Percentiles rank a stretch among this genome's conserved stretches.
Evolutionary conservation across 345 rosid genomes (phyloP).

Genomic region (Punica granatum): DNA sequence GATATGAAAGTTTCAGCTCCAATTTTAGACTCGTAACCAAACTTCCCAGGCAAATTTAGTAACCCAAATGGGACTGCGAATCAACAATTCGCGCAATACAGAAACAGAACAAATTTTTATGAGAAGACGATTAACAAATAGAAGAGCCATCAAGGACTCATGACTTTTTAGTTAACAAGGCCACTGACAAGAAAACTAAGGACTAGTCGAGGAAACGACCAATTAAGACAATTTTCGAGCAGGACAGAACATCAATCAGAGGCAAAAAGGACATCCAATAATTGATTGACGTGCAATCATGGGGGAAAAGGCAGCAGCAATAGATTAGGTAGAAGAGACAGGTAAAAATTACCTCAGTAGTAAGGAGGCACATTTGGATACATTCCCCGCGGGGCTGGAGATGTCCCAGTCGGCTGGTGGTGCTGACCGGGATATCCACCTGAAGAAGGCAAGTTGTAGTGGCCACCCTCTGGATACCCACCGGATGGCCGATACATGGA

Average conservation of each 20-base stretch:
- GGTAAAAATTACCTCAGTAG: slow-evolving; percentile 49
- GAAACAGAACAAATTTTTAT: background rate
- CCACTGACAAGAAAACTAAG: background rate
- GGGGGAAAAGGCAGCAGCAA: background rate
- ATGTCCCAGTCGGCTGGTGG: slow-evolving; percentile 53
- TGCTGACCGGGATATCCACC: slow-evolving; percentile 56
- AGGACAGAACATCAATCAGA: background rate
- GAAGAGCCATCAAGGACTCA: background rate
- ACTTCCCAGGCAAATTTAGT: too few relatives aligned
- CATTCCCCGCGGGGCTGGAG: slow-evolving; percentile 69
- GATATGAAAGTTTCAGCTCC: background rate
- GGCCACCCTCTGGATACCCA: slow-evolving; percentile 62
- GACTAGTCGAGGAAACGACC: background rate
- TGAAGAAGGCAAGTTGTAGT: slow-evolving; percentile 47
- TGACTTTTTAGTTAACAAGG: background rate
- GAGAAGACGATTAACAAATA: background rate
- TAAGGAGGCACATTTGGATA: slow-evolving; percentile 66
- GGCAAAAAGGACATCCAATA: background rate
- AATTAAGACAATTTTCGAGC: background rate
- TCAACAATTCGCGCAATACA: background rate
- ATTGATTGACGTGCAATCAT: background rate
- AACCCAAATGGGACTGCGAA: too few relatives aligned
- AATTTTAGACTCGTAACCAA: too few relatives aligned
- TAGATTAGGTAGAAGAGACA: background rate
- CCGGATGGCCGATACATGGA: slow-evolving; percentile 57